Percentiles rank a stretch among this genome's conserved stretches.
Evolutionary conservation across 2,329 filamentous ascomycete species (phyloP).

Genomic region (Hypoxylon sp.): DNA sequence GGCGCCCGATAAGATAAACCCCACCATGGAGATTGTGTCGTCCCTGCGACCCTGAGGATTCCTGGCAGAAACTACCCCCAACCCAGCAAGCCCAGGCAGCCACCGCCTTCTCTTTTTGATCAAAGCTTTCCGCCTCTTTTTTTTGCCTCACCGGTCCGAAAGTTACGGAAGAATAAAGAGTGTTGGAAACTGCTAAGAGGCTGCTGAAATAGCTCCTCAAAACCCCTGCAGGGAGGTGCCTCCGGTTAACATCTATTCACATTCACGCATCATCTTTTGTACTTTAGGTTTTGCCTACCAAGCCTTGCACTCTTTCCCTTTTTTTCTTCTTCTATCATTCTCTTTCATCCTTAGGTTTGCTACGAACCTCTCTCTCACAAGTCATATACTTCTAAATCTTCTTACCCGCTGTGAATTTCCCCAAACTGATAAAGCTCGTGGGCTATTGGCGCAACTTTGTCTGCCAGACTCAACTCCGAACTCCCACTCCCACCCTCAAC

Average conservation of each 20-base stretch:
- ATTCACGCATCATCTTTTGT: constrained; percentile 22
- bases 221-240: constrained; percentile 21
- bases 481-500: constrained; percentile 9
- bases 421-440: constrained; percentile 10
- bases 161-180: constrained; percentile 23
- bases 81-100: not conserved
- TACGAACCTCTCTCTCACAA: not conserved
- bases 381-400: not conserved
- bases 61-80: constrained; percentile 16
- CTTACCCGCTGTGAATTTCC: not conserved
- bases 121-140: constrained; percentile 2
- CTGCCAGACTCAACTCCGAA: constrained; percentile 14
- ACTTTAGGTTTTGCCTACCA: constrained; percentile 6
- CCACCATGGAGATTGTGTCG: not conserved
- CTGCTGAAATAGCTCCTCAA: constrained; percentile 19
- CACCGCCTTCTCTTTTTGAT: constrained; percentile 26
- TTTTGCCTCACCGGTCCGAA: constrained; percentile 15
- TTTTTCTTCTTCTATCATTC: constrained; percentile 9
- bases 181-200: constrained; percentile 30
- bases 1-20: constrained; percentile 11
- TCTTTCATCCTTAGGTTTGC: constrained; percentile 11
- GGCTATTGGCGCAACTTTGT: not conserved
- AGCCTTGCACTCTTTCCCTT: constrained; percentile 8
- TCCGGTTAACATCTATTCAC: constrained; percentile 40
- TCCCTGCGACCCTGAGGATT: not conserved